Percentiles rank a stretch among this genome's conserved stretches.
These are phyloP conservation scores for Rosa hybrid DNA, from an alignment of 331 rosid genomes.

Conservation along the genomic window DNA sequence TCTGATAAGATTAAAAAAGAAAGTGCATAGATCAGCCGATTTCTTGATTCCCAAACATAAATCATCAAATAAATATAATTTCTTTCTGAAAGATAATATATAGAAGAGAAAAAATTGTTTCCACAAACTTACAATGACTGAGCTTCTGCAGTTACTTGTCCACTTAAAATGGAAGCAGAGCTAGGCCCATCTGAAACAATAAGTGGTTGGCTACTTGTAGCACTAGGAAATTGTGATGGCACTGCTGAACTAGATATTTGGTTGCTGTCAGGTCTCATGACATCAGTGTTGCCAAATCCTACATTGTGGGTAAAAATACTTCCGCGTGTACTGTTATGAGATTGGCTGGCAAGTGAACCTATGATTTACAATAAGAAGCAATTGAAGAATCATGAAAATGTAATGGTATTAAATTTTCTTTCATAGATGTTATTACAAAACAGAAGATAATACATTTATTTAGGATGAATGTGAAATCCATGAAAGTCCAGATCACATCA, in stretches of 20 bases:
- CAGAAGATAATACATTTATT: not conserved
- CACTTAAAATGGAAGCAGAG: slow-evolving; percentile 25
- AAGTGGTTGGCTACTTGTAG: slow-evolving; percentile 33
- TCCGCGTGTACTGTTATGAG: slow-evolving; percentile 30
- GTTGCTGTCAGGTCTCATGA: slow-evolving; percentile 38
- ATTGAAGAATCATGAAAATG: slow-evolving; percentile 2
- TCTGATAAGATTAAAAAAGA: not conserved
- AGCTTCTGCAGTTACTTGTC: slow-evolving; percentile 38
- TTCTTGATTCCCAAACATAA: not conserved
- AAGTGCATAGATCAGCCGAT: not conserved
- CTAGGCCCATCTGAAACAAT: slow-evolving; percentile 24
- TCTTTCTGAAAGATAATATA: not conserved
- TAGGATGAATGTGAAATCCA: not conserved
- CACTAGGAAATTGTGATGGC: slow-evolving; percentile 33
- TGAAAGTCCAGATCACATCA: not conserved
- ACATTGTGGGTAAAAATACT: slow-evolving; percentile 37
- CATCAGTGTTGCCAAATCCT: slow-evolving; percentile 36
- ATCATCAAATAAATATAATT: not conserved
- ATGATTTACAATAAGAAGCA: slow-evolving; percentile 12
- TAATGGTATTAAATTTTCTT: not conserved
- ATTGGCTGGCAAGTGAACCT: slow-evolving; percentile 36
- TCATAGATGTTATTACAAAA: not conserved
- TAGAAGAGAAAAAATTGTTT: not conserved
- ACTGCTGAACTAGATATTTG: slow-evolving; percentile 32
- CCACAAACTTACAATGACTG: slow-evolving; percentile 54